Percentiles rank a stretch among this genome's conserved stretches.
These are phyloP conservation scores for Neurospora crassa DNA, from an alignment of 2,329 filamentous ascomycete species.

Conservation along the genomic window DNA sequence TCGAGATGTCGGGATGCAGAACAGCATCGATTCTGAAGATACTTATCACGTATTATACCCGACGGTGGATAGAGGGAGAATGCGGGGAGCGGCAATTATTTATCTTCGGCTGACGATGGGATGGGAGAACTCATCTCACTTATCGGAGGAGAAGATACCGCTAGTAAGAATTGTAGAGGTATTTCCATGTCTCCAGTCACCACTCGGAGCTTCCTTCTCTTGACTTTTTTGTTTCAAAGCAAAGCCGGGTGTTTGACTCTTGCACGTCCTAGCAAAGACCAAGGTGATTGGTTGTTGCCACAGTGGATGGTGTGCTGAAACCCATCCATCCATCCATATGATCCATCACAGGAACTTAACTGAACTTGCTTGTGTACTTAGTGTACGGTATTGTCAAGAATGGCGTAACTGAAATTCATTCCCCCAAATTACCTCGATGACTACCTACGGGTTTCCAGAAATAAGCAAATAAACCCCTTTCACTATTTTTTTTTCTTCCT, in stretches of 20 bases:
- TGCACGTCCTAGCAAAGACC: not conserved
- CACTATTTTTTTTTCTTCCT: not conserved
- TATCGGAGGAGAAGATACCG: not conserved
- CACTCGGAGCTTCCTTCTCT: not conserved
- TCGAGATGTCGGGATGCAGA: not conserved
- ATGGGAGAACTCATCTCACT: not conserved
- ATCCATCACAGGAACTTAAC: not conserved
- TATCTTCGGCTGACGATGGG: not conserved
- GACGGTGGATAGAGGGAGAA: not conserved
- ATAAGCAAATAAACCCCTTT: not conserved
- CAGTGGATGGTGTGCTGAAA: not conserved
- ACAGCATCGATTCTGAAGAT: not conserved
- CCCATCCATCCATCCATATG: not conserved
- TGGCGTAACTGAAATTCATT: not conserved
- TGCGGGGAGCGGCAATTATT: not conserved
- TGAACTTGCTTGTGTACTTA: not conserved
- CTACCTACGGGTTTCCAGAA: not conserved
- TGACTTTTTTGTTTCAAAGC: not conserved
- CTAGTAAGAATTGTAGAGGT: no score
- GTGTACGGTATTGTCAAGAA: not conserved
- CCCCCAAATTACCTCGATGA: not conserved
- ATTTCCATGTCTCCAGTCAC: not conserved
- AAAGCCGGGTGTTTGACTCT: not conserved
- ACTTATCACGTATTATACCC: not conserved
- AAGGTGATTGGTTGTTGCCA: not conserved